These are phyloP conservation scores for Tetracladium marchalianum DNA, from an alignment of 495 filamentous ascomycete species.

Conservation along the genomic window DNA sequence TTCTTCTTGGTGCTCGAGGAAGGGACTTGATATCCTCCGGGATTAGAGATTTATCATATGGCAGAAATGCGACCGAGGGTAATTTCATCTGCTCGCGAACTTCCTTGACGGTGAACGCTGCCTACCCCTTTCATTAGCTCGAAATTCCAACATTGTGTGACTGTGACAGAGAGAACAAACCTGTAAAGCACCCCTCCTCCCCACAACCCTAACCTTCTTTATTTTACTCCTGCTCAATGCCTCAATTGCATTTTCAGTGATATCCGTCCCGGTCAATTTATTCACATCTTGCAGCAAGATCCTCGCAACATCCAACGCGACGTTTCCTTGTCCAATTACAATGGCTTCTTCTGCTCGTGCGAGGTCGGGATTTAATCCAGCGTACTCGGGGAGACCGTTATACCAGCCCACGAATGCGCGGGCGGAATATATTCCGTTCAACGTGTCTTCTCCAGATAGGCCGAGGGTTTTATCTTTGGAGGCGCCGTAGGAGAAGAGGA, in stretches of 20 bases:
- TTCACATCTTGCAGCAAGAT: slow-evolving; percentile 71
- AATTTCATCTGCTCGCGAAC: slow-evolving; percentile 76
- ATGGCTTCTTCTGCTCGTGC: slow-evolving; percentile 72
- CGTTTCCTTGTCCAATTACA: slow-evolving; percentile 91
- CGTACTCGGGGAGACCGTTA: slow-evolving; percentile 83
- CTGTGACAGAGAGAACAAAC: slow-evolving; percentile 24
- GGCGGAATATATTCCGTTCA: slow-evolving; percentile 74
- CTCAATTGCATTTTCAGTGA: slow-evolving; percentile 72
- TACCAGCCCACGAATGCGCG: slow-evolving; percentile 98
- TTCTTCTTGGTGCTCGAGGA: slow-evolving; percentile 60
- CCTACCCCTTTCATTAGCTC: slow-evolving; percentile 34
- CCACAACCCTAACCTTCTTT: slow-evolving; percentile 73
- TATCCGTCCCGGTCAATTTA: slow-evolving; percentile 70
- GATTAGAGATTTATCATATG: slow-evolving; percentile 52
- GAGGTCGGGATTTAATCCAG: slow-evolving; percentile 66
- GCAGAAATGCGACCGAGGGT: slow-evolving; percentile 59
- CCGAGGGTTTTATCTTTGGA: slow-evolving; percentile 68
- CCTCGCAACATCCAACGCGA: slow-evolving; percentile 85
- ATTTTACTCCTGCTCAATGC: slow-evolving; percentile 62
- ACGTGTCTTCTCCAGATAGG: slow-evolving; percentile 67
- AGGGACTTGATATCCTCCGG: slow-evolving; percentile 53
- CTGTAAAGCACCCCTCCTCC: slow-evolving; percentile 81
- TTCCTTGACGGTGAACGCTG: slow-evolving; percentile 91
- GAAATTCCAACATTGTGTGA: not conserved
- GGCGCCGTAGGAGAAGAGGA: slow-evolving; percentile 89